Evolutionary conservation across 345 rosid species (phyloP), one percentile per base, ranked within the genome.

Genomic region (Eucalyptus decipiens): DNA sequence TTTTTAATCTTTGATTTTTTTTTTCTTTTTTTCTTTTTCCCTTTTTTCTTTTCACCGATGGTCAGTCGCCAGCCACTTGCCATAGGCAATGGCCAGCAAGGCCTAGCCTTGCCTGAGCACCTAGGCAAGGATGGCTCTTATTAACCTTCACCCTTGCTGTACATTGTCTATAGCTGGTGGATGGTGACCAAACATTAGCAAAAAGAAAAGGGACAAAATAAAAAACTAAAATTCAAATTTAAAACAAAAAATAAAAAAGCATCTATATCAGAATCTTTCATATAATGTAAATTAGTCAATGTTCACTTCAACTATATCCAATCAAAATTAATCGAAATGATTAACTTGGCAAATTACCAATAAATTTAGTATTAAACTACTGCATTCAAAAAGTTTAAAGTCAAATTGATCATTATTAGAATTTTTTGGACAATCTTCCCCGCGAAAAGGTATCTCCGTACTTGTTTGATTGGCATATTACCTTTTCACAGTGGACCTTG

Each of bases 221-320:
- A 58, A 26, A 11, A 26, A 58, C 5, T 26, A 58, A 26, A 60
- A 51, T 52, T 8, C 9, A 52, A 2, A 19, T 19, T 19, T 9
- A 19, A 51, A 52, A 19, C 4, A 4, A 60, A 60, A 26, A 26
- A 26, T 5, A 5, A 60, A 28, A 60, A 60, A 28, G 1, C 7
- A 60, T 6, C 6, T 11, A 26, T 11, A 15, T 60, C 4, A 28
- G 0, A 1, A 26, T 28, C 0, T 4, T 11, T 1, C 3, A 60
- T 60, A 4, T 12, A 4, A 60, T 6, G 8, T 60, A 60, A 5
- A 60, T 11, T 12, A 26, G 4, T 26, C 0, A 14, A 6, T 0
- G 2, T 28, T 28, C 14, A 11, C 67, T 2, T 28, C 4, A 28
- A 12, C 0, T 6, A 28, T 60, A 26, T 60, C 8, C 4, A 28